Evolutionary conservation across 2,329 filamentous ascomycete species (phyloP).

Genomic region (Nannizziopsis barbatae): DNA sequence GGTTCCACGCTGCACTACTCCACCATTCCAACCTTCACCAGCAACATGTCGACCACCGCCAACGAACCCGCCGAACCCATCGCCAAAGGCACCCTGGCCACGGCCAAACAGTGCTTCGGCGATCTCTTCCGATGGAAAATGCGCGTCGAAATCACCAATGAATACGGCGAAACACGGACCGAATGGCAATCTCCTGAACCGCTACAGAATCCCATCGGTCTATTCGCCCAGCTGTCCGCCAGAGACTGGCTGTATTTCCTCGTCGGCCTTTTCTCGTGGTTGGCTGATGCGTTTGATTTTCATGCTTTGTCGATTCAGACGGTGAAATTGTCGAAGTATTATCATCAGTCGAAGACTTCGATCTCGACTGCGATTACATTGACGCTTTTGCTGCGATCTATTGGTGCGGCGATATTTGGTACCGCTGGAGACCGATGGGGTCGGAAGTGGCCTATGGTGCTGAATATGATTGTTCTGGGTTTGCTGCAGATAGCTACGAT

Average conservation of each 20-base stretch:
- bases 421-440: slow-evolving; percentile 44
- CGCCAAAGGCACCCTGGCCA: slow-evolving; percentile 53
- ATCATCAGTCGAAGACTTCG: slow-evolving; percentile 45
- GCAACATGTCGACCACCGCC: slow-evolving; percentile 2
- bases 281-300: slow-evolving; percentile 54
- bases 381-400: slow-evolving; percentile 51
- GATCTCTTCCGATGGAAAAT: slow-evolving; percentile 67
- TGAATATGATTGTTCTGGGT: slow-evolving; percentile 53
- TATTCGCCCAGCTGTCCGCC: slow-evolving; percentile 52
- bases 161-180: slow-evolving; percentile 51
- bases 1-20: background rate
- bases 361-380: slow-evolving; percentile 50
- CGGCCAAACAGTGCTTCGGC: slow-evolving; percentile 51
- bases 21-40: slow-evolving; percentile 10
- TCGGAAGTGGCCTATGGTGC: slow-evolving; percentile 49
- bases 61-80: slow-evolving; percentile 53
- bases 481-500: slow-evolving; percentile 50
- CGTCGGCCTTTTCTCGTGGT: slow-evolving; percentile 65
- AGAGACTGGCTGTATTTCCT: slow-evolving; percentile 66
- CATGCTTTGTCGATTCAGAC: slow-evolving; percentile 52
- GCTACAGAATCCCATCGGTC: slow-evolving; percentile 57
- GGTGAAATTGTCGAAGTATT: slow-evolving; percentile 42
- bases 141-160: slow-evolving; percentile 55
- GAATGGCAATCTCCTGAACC: slow-evolving; percentile 59
- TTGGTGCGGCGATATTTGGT: slow-evolving; percentile 51